Evolutionary conservation across 2,329 filamentous ascomycete species (phyloP), one percentile per base, ranked within the genome.

Genomic region (Trichoderma afroharzianum): DNA sequence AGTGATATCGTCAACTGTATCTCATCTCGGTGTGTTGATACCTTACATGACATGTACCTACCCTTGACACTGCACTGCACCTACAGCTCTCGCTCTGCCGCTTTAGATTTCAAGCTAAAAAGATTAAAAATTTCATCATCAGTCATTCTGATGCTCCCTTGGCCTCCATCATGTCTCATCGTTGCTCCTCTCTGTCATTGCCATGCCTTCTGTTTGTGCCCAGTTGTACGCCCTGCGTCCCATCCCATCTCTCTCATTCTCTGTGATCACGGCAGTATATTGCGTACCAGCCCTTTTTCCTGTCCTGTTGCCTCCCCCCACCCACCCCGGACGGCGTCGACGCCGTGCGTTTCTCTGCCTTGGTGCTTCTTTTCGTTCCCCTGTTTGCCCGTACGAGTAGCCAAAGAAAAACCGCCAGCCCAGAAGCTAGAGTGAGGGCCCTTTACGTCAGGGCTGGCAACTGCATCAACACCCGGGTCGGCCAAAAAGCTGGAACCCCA

Each of bases 391-490:
- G 30, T n/a, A n/a, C n/a, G n/a, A n/a, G n/a, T 55, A 57, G 62
- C 47, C 21, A 24, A 21, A 53, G 21, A 53, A 18, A 18, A 43
- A 43, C 14, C 47, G 47, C 47, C 47, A 53, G 47, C n/a, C n/a
- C 33, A 15, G 3, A 4, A 53, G 47, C 47, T 53, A 62, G 36
- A 33, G 63, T 15, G 57, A 33, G 58, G 50, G 57, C 57, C 64
- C 64, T 50, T 67, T 72, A 72, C 71, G 71, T 72, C 71, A 72
- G 67, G 68, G 50, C 67, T 71, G 68, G 59, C 71, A 70, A 32
- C 67, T 72, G 71, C 68, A 14, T 71, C 57, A 62, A 72, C 71
- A 21, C 71, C 71, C 71, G 71, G 68, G 66, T 71, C 71, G 61
- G 67, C 68, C 43, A 62, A 39, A 70, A 55, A 30, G 61, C 71